Evolutionary conservation across 345 rosid genomes (phyloP), one percentile per base, ranked within the genome.

Genomic region (Aurinia saxatilis): DNA sequence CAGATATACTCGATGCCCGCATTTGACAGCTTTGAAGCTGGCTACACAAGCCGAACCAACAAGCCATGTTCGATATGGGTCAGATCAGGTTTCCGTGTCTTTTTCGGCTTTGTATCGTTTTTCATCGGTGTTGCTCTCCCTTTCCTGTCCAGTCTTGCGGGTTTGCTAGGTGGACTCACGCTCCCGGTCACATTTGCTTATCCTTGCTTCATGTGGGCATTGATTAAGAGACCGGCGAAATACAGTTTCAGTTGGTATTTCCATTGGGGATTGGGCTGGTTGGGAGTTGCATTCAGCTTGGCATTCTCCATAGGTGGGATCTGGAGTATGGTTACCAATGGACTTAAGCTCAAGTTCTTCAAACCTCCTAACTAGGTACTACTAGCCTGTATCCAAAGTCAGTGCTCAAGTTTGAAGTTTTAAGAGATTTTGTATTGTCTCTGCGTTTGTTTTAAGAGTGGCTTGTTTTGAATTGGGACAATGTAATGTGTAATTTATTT

Each of bases 181-280:
- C 93, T 92, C 16, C 98, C 96, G 0, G 95, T 92, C 60, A 89
- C 98, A 21, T 89, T 89, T 66, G 98, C 98, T 5, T 92, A 92
- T 67, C 96, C 98, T 37, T 92, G 98, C 84, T 92, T 92, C 87
- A 89, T 92, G 96, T 92, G 96, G 96, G 91, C 82, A 9, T 87
- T 92, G 13, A 89, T 89, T 3, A 89, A 87, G 74, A 89, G 70
- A 61, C 96, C 98, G 0, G 25, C 80, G 0, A 92, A 85, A 59
- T 89, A 82, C 75, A 92, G 93, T 81, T 89, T 92, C 85, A 87
- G 78, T 25, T 92, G 95, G 95, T 89, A 89, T 66, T 87, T 92
- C 78, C 82, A 92, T 11, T 92, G 96, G 98, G 85, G 78, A 11
- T 79, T 92, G 42, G 98, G 98, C 25, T 87, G 98, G 98, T 55